A percentile compares a stretch with the other conserved stretches of the same genome.
Evolutionary conservation across 78 protist species (phyloP).

Genomic region (Dictyostelium intermedium): DNA sequence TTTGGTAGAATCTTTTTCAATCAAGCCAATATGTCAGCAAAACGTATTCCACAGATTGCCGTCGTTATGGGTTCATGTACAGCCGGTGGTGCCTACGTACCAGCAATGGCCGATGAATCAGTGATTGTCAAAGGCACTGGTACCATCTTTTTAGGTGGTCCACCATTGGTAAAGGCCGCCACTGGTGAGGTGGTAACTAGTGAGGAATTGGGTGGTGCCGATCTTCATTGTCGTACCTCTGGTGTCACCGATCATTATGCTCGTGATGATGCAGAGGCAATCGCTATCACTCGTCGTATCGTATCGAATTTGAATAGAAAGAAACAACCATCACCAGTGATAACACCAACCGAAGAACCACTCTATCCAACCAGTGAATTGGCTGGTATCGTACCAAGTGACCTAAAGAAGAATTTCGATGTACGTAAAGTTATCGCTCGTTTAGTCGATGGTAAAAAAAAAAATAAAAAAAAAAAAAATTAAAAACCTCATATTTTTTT

Average conservation of each 20-base stretch:
- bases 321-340: slow-evolving; percentile 12
- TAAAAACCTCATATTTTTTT: background rate
- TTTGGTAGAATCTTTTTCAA: slow-evolving; percentile 98
- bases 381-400: slow-evolving; percentile 87
- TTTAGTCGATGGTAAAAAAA: slow-evolving; percentile 92
- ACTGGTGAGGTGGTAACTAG: slow-evolving; percentile 92
- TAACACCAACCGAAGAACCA: slow-evolving; percentile 85
- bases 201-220: slow-evolving; percentile 98
- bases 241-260: slow-evolving; percentile 98
- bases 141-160: slow-evolving; percentile 98
- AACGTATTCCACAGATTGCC: slow-evolving; percentile 95
- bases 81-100: slow-evolving; percentile 99
- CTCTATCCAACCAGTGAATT: slow-evolving; percentile 80
- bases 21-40: slow-evolving; percentile 95
- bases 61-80: slow-evolving; percentile 99
- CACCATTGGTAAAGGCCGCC: slow-evolving; percentile 98
- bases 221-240: slow-evolving; percentile 93
- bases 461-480: too few relatives aligned
- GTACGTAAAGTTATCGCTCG: slow-evolving; percentile 91
- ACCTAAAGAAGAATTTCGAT: slow-evolving; percentile 86
- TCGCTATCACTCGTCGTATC: slow-evolving; percentile 88
- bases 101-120: slow-evolving; percentile 97
- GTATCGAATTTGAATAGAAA: slow-evolving; percentile 88
- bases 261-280: slow-evolving; percentile 93
- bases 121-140: slow-evolving; percentile 94